Percentiles rank a stretch among this genome's conserved stretches.
These are phyloP conservation scores for Salix brachista DNA, from an alignment of 345 rosid genomes.

Conservation along the genomic window DNA sequence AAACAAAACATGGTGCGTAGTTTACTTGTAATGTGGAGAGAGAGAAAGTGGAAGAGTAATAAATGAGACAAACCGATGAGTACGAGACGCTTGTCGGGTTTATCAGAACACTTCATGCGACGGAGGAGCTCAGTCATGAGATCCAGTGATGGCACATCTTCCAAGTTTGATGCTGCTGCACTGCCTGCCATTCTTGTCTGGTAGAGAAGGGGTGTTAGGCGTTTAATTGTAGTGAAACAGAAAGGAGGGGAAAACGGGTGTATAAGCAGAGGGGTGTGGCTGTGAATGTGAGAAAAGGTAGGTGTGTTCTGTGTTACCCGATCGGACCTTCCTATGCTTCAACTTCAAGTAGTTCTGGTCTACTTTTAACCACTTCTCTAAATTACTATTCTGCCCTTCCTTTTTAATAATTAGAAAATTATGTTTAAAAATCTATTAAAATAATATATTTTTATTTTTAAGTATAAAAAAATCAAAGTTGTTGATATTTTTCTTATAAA, in stretches of 20 bases:
- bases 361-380: neutral
- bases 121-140: slow-evolving; percentile 94
- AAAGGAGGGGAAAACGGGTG: neutral
- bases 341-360: slow-evolving; percentile 5
- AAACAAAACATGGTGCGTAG: neutral
- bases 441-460: too few relatives aligned
- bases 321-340: slow-evolving; percentile 30
- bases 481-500: too few relatives aligned
- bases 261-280: neutral
- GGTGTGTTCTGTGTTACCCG: neutral
- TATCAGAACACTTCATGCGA: slow-evolving; percentile 82
- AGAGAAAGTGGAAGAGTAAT: neutral
- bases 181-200: slow-evolving; percentile 40
- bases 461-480: too few relatives aligned
- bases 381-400: slow-evolving; percentile 18
- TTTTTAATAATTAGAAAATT: too few relatives aligned
- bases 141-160: slow-evolving; percentile 71
- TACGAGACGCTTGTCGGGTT: slow-evolving; percentile 90
- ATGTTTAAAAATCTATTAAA: too few relatives aligned
- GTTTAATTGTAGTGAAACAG: neutral
- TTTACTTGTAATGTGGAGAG: neutral
- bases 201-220: neutral
- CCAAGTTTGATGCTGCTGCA: slow-evolving; percentile 46
- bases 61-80: slow-evolving; percentile 52
- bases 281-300: neutral